Evolutionary conservation across 2,329 filamentous ascomycete species (phyloP).

Genomic region (Penicillium sp.): DNA sequence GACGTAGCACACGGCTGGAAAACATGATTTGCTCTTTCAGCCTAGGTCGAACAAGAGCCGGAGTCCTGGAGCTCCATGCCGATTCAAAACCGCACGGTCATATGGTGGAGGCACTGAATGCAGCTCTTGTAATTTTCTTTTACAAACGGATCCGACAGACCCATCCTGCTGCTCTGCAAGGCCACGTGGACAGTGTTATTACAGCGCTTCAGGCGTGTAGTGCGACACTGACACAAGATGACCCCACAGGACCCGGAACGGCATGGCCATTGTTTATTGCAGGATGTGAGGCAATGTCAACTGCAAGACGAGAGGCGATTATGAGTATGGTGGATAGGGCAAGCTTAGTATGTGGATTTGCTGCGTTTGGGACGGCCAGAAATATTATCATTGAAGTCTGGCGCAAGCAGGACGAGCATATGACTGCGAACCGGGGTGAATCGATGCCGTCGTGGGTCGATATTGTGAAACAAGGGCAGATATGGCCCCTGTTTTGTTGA

Average conservation of each 20-base stretch:
- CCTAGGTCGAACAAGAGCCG: constrained; percentile 14
- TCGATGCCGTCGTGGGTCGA: constrained; percentile 31
- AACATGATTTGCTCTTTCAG: constrained; percentile 37
- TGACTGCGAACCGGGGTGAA: constrained; percentile 21
- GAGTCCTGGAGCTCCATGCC: constrained; percentile 8
- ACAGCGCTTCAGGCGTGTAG: constrained; percentile 33
- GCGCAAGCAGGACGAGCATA: constrained; percentile 28
- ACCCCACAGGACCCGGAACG: constrained; percentile 25
- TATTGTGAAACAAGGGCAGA: constrained; percentile 21
- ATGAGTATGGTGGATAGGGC: constrained; percentile 26
- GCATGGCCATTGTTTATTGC: constrained; percentile 44
- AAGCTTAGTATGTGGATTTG: constrained; percentile 23
- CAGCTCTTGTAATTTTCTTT: constrained; percentile 44
- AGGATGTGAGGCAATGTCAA: constrained; percentile 38
- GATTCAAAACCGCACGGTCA: constrained; percentile 24
- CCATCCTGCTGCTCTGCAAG: constrained; percentile 40
- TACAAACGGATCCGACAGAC: constrained; percentile 43
- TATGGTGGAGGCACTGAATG: constrained; percentile 42
- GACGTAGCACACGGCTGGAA: constrained; percentile 29
- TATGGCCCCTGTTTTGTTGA: constrained; percentile 32
- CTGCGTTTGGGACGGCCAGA: constrained; percentile 24
- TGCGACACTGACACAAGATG: constrained; percentile 15
- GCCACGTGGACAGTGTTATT: constrained; percentile 39
- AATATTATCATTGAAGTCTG: constrained; percentile 31
- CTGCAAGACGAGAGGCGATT: constrained; percentile 21